phyloP scores from a whole-genome alignment of 257 asterid species.

The Ocimum tenuiflorum region DNA sequence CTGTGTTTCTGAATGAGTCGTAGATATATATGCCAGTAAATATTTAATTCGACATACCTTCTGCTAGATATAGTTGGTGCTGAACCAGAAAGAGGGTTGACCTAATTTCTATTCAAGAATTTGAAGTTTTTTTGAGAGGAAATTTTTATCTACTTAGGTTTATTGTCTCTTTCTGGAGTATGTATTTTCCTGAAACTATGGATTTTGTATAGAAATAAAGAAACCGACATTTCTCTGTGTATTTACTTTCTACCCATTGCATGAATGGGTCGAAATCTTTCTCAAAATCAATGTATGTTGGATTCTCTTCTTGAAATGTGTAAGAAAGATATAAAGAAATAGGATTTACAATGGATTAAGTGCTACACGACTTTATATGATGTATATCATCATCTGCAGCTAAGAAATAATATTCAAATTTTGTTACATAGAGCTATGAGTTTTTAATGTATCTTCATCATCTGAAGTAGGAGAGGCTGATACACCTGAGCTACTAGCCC shows the following conservation, averaged over 20 bases:
- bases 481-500: too few species aligned
- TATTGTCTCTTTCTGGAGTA: background rate
- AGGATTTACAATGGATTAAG: too few species aligned
- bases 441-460: background rate
- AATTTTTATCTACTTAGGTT: background rate
- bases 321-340: too few species aligned
- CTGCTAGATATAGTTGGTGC: background rate
- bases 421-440: too few species aligned
- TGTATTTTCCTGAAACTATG: background rate
- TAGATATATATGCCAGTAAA: constrained; percentile 14
- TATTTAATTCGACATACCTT: background rate
- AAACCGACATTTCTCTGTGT: background rate
- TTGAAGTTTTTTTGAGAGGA: too few species aligned
- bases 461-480: background rate
- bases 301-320: too few species aligned
- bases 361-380: too few species aligned
- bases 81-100: background rate
- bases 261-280: too few species aligned
- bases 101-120: background rate
- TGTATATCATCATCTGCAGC: too few species aligned
- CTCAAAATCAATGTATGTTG: background rate
- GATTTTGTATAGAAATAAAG: constrained; percentile 9
- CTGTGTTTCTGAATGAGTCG: constrained; percentile 64
- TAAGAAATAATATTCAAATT: too few species aligned
- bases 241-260: too few species aligned